Evolutionary conservation across 257 asterid genomes (phyloP).

Genomic region (Lavandula angustifolia): DNA sequence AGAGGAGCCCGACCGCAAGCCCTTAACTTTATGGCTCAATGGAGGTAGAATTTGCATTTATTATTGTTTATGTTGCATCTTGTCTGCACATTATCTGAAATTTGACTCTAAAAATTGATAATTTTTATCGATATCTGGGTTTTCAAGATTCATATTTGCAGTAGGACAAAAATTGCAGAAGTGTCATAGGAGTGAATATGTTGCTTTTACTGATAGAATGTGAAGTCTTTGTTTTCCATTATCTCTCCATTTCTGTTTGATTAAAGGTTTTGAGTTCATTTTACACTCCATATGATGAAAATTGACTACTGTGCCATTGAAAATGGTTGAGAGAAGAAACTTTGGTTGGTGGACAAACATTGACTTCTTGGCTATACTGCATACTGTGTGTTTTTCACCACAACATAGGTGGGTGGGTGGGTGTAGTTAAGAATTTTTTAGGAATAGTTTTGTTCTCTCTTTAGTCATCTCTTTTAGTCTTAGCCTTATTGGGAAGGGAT

Average conservation of each 20-base stretch:
- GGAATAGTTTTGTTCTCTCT: too few relatives aligned
- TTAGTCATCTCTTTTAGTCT: not conserved
- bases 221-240: conserved; percentile 4
- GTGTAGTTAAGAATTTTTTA: not conserved
- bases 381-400: not conserved
- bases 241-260: not conserved
- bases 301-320: not conserved
- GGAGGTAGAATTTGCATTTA: conserved; percentile 58
- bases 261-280: not conserved
- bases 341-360: not conserved
- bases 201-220: not conserved
- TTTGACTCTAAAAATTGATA: not conserved
- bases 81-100: conserved; percentile 4
- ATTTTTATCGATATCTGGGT: not conserved
- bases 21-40: conserved; percentile 91
- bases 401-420: too few relatives aligned
- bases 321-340: not conserved
- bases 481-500: not conserved
- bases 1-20: conserved; percentile 63
- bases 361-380: conserved; percentile 1
- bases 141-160: not conserved
- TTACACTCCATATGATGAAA: conserved; percentile 2
- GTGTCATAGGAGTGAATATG: not conserved
- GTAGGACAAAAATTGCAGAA: not conserved
- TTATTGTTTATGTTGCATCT: not conserved